These are phyloP conservation scores for Syzygium aqueum DNA, from an alignment of 345 rosid genomes.

Conservation along the genomic window DNA sequence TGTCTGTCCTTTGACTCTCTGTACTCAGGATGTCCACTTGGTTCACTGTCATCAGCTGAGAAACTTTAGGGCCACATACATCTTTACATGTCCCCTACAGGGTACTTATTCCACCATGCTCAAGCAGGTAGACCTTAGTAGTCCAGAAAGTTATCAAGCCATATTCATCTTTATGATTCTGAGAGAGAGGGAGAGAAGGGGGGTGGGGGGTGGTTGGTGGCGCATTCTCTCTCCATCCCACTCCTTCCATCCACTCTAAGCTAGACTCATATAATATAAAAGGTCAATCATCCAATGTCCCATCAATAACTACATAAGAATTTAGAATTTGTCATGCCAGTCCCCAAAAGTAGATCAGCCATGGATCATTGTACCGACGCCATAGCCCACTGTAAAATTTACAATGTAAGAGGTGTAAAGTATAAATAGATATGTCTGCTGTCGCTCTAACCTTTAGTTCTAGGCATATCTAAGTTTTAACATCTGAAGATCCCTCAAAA, in stretches of 20 bases:
- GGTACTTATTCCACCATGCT: neutral
- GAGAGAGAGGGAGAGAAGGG: neutral
- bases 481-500: neutral
- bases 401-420: neutral
- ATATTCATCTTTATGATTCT: neutral
- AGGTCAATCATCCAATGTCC: neutral
- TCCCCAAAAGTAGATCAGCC: neutral
- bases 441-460: neutral
- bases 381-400: neutral
- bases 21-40: neutral
- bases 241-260: neutral
- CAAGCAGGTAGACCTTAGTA: neutral
- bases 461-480: neutral
- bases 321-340: neutral
- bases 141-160: neutral
- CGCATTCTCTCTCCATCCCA: neutral
- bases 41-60: neutral
- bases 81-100: neutral
- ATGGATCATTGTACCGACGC: neutral
- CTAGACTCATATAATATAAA: neutral
- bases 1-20: neutral
- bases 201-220: no score
- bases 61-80: neutral
- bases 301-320: neutral
- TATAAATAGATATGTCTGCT: neutral